A percentile compares a stretch with the other conserved stretches of the same genome.
phyloP scores from a whole-genome alignment of 83 land plant genomes.

The Larix sibirica region DNA sequence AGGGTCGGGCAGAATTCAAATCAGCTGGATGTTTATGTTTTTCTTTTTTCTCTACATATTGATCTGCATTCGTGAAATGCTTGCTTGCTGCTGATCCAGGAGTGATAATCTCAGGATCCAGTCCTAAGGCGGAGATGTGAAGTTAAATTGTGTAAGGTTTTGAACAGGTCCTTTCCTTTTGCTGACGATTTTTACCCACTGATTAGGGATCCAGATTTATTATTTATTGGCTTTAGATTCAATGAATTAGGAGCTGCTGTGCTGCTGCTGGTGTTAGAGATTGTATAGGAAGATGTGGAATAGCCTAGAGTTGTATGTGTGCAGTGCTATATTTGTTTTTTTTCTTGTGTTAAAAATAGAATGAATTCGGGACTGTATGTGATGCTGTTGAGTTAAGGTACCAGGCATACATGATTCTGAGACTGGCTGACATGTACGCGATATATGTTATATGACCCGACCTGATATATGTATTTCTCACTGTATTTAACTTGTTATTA shows the following conservation, averaged over 20 bases:
- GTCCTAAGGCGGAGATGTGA: background rate
- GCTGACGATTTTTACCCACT: constrained; percentile 14
- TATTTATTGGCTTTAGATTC: constrained; percentile 15
- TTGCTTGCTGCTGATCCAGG: too few relatives aligned
- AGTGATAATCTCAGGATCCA: constrained; percentile 2
- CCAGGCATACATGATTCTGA: too few relatives aligned
- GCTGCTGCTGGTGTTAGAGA: background rate
- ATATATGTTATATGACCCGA: too few relatives aligned
- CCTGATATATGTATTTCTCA: too few relatives aligned
- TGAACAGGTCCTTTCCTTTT: too few relatives aligned
- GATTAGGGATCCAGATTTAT: constrained; percentile 8
- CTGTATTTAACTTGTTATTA: too few relatives aligned
- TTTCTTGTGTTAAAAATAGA: background rate
- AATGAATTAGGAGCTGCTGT: background rate
- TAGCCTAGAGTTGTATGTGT: constrained; percentile 6
- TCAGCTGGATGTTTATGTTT: background rate
- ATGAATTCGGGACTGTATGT: too few relatives aligned
- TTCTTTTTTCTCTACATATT: background rate
- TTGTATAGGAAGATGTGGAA: constrained; percentile 15
- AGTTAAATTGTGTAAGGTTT: constrained; percentile 9
- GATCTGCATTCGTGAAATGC: background rate
- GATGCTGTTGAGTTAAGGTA: too few relatives aligned
- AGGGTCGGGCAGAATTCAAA: background rate
- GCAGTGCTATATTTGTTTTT: constrained; percentile 7
- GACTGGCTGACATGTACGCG: too few relatives aligned